Evolutionary conservation across 371 early-diverging fungal species (phyloP).

Genomic region (Mucor racemosus): DNA sequence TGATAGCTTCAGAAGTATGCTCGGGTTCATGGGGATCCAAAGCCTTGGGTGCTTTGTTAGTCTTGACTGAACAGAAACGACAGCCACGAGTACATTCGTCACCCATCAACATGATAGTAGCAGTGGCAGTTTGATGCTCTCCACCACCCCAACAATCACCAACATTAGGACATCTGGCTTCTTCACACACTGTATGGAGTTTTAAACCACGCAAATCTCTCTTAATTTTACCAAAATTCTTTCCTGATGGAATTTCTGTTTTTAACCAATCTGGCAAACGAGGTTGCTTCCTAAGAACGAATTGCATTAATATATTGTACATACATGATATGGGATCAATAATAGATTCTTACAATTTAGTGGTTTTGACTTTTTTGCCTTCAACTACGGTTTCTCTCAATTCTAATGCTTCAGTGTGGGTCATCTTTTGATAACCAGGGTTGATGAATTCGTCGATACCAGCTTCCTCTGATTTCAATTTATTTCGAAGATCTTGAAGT

Average conservation of each 20-base stretch:
- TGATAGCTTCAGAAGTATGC: conserved; percentile 93
- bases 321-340: background rate
- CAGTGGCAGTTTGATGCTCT: conserved; percentile 95
- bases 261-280: conserved; percentile 94
- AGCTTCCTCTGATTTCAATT: conserved; percentile 20
- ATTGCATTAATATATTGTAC: background rate
- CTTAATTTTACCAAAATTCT: conserved; percentile 83
- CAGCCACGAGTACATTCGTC: conserved; percentile 98
- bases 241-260: conserved; percentile 89
- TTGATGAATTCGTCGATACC: conserved; percentile 74
- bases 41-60: conserved; percentile 85
- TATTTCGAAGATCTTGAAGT: conserved; percentile 24
- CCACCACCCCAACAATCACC: conserved; percentile 98
- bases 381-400: conserved; percentile 61
- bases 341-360: conserved; percentile 43
- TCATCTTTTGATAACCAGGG: conserved; percentile 55
- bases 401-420: conserved; percentile 69
- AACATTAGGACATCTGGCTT: conserved; percentile 97
- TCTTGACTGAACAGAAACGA: conserved; percentile 98
- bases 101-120: conserved; percentile 99
- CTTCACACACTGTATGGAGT: conserved; percentile 94
- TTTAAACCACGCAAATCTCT: conserved; percentile 90
- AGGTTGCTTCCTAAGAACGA: conserved; percentile 54
- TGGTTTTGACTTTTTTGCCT: conserved; percentile 49
- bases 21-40: conserved; percentile 95